Evolutionary conservation across 1,284 basidiomycete genomes (phyloP), one percentile per base, ranked within the genome.

Genomic region (Boletus semigastroideus): DNA sequence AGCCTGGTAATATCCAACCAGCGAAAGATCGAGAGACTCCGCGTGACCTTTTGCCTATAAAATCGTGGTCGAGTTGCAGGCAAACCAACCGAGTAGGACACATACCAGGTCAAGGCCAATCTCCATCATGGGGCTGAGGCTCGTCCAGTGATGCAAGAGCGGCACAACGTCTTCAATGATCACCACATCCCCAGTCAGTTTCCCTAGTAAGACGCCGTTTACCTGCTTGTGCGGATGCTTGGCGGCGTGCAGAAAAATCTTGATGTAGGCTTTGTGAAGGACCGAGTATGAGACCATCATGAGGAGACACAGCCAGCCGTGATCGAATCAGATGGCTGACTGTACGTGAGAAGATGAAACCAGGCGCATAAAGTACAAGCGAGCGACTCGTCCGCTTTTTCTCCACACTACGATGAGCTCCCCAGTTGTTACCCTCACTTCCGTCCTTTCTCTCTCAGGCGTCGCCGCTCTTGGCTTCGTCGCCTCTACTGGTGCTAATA

Each of bases 71-170:
- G 42, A 50, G 38, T 46, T 31, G 22, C 19, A 37, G 43, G 46
- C n/a, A 27, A 16, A n/a, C 25, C 17, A 36, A 20, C 36, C n/a
- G 13, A 53, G 39, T 22, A 30, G 42, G 14, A 34, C 37, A 71
- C 80, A 62, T 59, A 88, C 87, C 59, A 90, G 69, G 58, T 86
- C 84, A 43, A 91, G 73, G 13, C 86, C 88, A 54, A 88, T 83
- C 63, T 90, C 87, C 83, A 88, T 87, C 82, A 86, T 87, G 3
- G 86, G 84, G 55, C 83, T 86, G 48, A 90, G 72, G 58, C 78
- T 84, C 11, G 87, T 88, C 88, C 87, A 90, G 62, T 88, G 82
- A 64, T 90, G 89, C 45, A 89, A 75, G 31, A 90, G 72, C n/a
- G 87, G 87, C 33, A 91, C 74, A 5, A 82, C 77, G 62, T 90